Percentiles rank a stretch among this genome's conserved stretches.
These are phyloP conservation scores for Suillus placidus DNA, from an alignment of 768 basidiomycete species.

Conservation along the genomic window DNA sequence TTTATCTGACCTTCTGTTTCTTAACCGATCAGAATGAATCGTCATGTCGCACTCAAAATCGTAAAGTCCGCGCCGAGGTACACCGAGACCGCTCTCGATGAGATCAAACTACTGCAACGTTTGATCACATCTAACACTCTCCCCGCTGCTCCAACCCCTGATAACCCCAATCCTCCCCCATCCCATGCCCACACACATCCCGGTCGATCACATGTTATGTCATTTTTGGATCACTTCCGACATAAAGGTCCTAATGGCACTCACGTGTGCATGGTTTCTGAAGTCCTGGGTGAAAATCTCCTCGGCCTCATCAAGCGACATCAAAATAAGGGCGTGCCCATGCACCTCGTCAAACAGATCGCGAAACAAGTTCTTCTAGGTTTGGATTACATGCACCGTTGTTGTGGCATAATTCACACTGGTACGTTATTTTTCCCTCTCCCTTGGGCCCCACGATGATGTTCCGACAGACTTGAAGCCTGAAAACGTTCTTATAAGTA, in stretches of 20 bases:
- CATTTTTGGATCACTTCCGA: slow-evolving; percentile 95
- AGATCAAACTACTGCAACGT: slow-evolving; percentile 96
- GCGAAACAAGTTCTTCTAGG: slow-evolving; percentile 96
- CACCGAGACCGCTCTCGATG: slow-evolving; percentile 97
- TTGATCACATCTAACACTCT: slow-evolving; percentile 83
- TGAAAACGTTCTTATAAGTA: slow-evolving; percentile 95
- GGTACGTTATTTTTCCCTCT: slow-evolving; percentile 42
- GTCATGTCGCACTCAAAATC: slow-evolving; percentile 98
- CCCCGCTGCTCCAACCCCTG: slow-evolving; percentile 47
- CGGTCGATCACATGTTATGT: slow-evolving; percentile 93
- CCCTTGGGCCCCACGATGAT: slow-evolving; percentile 13
- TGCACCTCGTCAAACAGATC: slow-evolving; percentile 91
- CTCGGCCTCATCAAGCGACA: slow-evolving; percentile 96
- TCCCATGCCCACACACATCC: slow-evolving; percentile 74
- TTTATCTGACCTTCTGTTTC: slow-evolving; percentile 21
- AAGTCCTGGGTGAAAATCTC: slow-evolving; percentile 96
- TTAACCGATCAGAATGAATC: slow-evolving; percentile 66
- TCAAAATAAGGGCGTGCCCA: slow-evolving; percentile 97
- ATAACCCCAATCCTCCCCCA: slow-evolving; percentile 52
- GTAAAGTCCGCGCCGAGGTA: slow-evolving; percentile 97
- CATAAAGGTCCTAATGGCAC: slow-evolving; percentile 96
- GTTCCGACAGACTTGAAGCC: slow-evolving; percentile 80
- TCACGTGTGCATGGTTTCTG: slow-evolving; percentile 99
- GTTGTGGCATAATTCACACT: slow-evolving; percentile 97
- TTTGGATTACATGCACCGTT: slow-evolving; percentile 96